Evolutionary conservation across 23 red algal genomes (phyloP).

Genomic region (Agarophyton chilense): DNA sequence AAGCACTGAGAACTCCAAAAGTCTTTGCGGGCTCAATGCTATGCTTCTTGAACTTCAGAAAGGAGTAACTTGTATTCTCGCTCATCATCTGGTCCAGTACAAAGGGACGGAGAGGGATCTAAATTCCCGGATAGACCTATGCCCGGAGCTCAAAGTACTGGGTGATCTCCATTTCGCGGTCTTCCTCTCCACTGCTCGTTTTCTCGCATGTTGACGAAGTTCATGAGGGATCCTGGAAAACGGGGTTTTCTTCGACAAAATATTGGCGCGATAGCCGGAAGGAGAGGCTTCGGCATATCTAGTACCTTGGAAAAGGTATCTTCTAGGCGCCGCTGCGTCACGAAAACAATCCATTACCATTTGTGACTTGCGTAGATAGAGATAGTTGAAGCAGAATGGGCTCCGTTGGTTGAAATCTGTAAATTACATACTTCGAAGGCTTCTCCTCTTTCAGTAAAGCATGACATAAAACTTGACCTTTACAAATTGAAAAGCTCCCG

Average conservation of each 20-base stretch:
- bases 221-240: not conserved
- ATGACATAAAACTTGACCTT: not conserved
- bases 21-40: not conserved
- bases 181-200: not conserved
- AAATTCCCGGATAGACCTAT: not conserved
- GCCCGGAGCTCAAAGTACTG: not conserved
- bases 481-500: not conserved
- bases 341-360: not conserved
- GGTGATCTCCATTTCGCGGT: not conserved
- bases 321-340: not conserved
- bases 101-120: not conserved
- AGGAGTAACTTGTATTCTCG: not conserved
- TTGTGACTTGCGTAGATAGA: not conserved
- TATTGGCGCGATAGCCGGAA: not conserved
- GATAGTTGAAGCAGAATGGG: constrained; percentile 7
- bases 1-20: not conserved
- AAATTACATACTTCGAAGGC: not conserved
- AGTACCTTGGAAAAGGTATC: not conserved
- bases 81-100: not conserved
- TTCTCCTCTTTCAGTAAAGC: not conserved
- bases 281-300: not conserved
- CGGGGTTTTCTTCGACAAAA: not conserved
- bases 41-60: not conserved
- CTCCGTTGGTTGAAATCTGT: not conserved
- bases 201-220: not conserved